phyloP scores from a whole-genome alignment of 1,139 yeast species.

The Meyerozyma elateridarum region DNA sequence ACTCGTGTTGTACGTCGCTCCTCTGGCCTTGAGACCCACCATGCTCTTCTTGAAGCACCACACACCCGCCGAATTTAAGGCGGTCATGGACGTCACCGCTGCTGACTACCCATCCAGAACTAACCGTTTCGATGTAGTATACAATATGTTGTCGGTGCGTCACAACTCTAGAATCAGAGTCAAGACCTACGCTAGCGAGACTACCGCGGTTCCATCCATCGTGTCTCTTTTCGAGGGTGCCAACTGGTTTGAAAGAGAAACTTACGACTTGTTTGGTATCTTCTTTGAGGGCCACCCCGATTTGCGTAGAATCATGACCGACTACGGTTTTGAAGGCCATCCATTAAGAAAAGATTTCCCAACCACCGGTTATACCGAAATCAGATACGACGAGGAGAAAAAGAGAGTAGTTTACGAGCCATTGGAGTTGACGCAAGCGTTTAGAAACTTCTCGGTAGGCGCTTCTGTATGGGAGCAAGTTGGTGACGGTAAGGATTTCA shows the following conservation, averaged over 20 bases:
- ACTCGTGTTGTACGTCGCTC: slow-evolving; percentile 71
- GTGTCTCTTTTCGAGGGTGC: slow-evolving; percentile 72
- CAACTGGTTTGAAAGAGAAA: slow-evolving; percentile 88
- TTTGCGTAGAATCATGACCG: slow-evolving; percentile 85
- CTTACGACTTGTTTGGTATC: slow-evolving; percentile 81
- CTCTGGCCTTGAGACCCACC: slow-evolving; percentile 68
- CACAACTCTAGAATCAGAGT: slow-evolving; percentile 86
- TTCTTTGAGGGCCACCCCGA: slow-evolving; percentile 90
- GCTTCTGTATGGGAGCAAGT: slow-evolving; percentile 90
- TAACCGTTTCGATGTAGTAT: slow-evolving; percentile 83
- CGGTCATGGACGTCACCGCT: slow-evolving; percentile 78
- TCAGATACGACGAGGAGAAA: slow-evolving; percentile 86
- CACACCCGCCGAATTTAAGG: slow-evolving; percentile 75
- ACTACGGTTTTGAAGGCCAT: slow-evolving; percentile 90
- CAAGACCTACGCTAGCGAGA: slow-evolving; percentile 83
- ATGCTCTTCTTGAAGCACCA: slow-evolving; percentile 70
- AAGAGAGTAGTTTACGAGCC: slow-evolving; percentile 88
- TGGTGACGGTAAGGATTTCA: slow-evolving; percentile 78
- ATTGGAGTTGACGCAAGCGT: slow-evolving; percentile 84
- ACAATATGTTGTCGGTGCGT: slow-evolving; percentile 75
- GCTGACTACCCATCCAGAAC: slow-evolving; percentile 84
- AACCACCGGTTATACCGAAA: slow-evolving; percentile 86
- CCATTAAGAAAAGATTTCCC: slow-evolving; percentile 93
- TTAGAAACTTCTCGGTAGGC: slow-evolving; percentile 86
- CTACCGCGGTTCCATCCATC: slow-evolving; percentile 75